Conservation (phyloP, 331 rosid genomes). For the Stylosanthes scabra region DNA sequence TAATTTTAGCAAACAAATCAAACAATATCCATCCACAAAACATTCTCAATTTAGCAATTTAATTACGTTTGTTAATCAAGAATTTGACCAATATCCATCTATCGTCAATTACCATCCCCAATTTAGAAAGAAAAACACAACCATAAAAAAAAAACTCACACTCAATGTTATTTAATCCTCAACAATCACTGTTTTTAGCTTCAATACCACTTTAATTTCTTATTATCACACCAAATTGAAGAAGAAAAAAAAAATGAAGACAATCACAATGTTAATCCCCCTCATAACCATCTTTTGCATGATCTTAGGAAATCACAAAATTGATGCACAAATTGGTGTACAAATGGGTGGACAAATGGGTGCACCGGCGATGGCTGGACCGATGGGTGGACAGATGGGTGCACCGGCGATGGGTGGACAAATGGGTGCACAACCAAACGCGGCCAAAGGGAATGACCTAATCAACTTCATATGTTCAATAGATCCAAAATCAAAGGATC, state of each 20-base stretch:
- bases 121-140: background rate
- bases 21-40: too few relatives aligned
- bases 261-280: constrained; percentile 5
- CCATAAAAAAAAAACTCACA: background rate
- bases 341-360: too few relatives aligned
- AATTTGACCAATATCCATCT: background rate
- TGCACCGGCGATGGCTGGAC: too few relatives aligned
- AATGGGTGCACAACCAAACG: too few relatives aligned
- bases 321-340: background rate
- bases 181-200: too few relatives aligned
- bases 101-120: constrained; percentile 15
- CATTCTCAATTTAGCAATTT: too few relatives aligned
- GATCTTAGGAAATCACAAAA: constrained; percentile 11
- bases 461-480: constrained; percentile 44
- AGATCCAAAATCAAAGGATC: constrained; percentile 3
- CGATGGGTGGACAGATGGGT: too few relatives aligned
- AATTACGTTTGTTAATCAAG: too few relatives aligned
- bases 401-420: too few relatives aligned
- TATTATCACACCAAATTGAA: background rate
- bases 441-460: background rate
- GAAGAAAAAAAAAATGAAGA: constrained; percentile 42
- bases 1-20: too few relatives aligned
- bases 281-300: constrained; percentile 32
- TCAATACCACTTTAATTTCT: background rate
- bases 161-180: too few relatives aligned